Evolutionary conservation across 106 monocot species (phyloP).

Genomic region (Apostasia ramifera): DNA sequence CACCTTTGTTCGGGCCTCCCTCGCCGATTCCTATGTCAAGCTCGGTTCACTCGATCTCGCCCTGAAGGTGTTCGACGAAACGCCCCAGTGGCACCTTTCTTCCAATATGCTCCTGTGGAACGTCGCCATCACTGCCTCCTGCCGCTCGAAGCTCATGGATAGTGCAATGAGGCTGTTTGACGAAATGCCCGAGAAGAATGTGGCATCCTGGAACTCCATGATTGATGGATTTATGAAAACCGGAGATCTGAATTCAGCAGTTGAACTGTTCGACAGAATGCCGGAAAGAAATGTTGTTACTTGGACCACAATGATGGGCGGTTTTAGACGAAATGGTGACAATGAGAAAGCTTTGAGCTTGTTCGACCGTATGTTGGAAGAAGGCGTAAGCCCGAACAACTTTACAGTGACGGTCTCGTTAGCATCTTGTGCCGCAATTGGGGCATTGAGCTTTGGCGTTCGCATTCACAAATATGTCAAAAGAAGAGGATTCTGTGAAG

Average conservation of each 20-base stretch:
- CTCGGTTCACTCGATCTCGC: conserved; percentile 8
- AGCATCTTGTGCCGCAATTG: conserved; percentile 21
- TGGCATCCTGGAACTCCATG: conserved; percentile 33
- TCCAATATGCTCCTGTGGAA: conserved; percentile 33
- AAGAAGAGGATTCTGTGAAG: conserved; percentile 6
- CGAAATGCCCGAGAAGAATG: conserved; percentile 15
- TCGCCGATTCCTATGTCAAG: conserved; percentile 26
- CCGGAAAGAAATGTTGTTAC: conserved; percentile 30
- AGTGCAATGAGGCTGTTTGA: conserved; percentile 16
- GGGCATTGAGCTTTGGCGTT: conserved; percentile 18
- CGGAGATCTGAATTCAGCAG: conserved; percentile 14
- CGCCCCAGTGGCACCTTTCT: conserved; percentile 17
- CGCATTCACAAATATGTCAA: conserved; percentile 18
- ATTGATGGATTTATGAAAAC: conserved; percentile 21
- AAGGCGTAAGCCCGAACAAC: conserved; percentile 19
- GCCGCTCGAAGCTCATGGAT: background rate
- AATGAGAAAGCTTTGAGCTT: conserved; percentile 6
- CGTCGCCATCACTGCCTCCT: conserved; percentile 16
- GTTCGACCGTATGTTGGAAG: conserved; percentile 24
- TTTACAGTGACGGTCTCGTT: conserved; percentile 16
- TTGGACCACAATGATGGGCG: conserved; percentile 28
- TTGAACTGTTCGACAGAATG: conserved; percentile 24
- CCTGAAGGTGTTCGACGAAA: conserved; percentile 33
- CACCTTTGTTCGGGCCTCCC: conserved; percentile 36
- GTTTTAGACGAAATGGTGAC: conserved; percentile 9